Base-by-base conservation (phyloP, 1,139 yeast genomes). In the Geotrichum phurueaensis region DNA sequence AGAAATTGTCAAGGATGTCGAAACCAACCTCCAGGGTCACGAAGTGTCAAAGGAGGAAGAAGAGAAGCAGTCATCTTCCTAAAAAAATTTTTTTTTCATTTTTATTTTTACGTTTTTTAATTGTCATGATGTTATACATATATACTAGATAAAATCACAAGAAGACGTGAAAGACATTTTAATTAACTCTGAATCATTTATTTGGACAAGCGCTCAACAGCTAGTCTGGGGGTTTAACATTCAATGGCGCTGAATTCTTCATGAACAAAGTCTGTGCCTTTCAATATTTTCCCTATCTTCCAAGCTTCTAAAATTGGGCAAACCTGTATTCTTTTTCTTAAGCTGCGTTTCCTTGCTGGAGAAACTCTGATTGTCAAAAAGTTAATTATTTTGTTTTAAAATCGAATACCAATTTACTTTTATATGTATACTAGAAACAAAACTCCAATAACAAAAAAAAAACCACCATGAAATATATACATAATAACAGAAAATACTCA, bases 31-130 rank as follows among this genome's bases (percentile, higher is more conserved):
- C 0, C 70, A 81, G 13, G 90, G 91, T 1, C 71, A 69, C 39
- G 85, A 84, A 66, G 79, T 88, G 18, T 69, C 81, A 2, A 79
- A 78, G 20, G 82, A 79, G 29, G 81, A 83, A 64, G 92, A 87
- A 68, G 82, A 80, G 20, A 66, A 64, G 39, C 59, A 60, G 20
- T 63, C 65, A 6, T 23, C 61, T 6, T 36, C 56, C 1, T 47
- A 45, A 18, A 27, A 18, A 29, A 9, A 18, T n/a, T 13, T 20
- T 31, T 20, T 12, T 18, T 18, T n/a, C 31, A 3, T 39, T 13
- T 39, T 39, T 39, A 15, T 2, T 39, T 3, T n/a, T 39, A 15
- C 18, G 20, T 29, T 29, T 29, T 23, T 50, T 18, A 9, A 29
- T 29, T 29, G n/a, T n/a, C n/a, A n/a, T n/a, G n/a, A n/a, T n/a